Evolutionary conservation across 768 basidiomycete genomes (phyloP).

Genomic region (Royoungia palumana): DNA sequence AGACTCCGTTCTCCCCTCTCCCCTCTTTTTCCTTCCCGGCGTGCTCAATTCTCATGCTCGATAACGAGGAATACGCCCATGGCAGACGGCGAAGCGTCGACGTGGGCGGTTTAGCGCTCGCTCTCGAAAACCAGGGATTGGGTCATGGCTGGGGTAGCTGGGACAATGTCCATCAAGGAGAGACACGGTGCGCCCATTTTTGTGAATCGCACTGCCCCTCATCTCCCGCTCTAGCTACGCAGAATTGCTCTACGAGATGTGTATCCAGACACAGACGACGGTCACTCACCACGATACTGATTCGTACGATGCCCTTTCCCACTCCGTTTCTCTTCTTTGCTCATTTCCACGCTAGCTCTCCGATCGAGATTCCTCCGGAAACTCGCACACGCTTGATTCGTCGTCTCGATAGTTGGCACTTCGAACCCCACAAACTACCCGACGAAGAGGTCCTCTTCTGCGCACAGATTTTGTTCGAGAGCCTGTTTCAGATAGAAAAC

Average conservation of each 20-base stretch:
- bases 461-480: conserved; percentile 84
- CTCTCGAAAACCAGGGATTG: conserved; percentile 56
- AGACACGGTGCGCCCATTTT: conserved; percentile 44
- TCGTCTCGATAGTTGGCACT: conserved; percentile 78
- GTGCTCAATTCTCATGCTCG: conserved; percentile 19
- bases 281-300: conserved; percentile 50
- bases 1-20: background rate
- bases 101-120: conserved; percentile 83
- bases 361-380: conserved; percentile 44
- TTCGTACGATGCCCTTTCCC: conserved; percentile 14
- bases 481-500: conserved; percentile 74
- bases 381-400: conserved; percentile 63
- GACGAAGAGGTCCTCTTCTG: conserved; percentile 82
- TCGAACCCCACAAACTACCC: conserved; percentile 81
- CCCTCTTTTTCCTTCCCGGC: background rate
- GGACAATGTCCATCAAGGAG: conserved; percentile 46
- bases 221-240: conserved; percentile 52
- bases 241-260: conserved; percentile 83
- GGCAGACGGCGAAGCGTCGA: conserved; percentile 76
- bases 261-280: conserved; percentile 69
- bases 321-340: background rate
- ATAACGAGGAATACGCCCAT: conserved; percentile 27
- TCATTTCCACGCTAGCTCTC: conserved; percentile 38
- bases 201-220: background rate
- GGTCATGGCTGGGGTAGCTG: conserved; percentile 72